phyloP scores from a whole-genome alignment of 192 early-diverging fungal genomes.

The Entomortierella lignicola region DNA sequence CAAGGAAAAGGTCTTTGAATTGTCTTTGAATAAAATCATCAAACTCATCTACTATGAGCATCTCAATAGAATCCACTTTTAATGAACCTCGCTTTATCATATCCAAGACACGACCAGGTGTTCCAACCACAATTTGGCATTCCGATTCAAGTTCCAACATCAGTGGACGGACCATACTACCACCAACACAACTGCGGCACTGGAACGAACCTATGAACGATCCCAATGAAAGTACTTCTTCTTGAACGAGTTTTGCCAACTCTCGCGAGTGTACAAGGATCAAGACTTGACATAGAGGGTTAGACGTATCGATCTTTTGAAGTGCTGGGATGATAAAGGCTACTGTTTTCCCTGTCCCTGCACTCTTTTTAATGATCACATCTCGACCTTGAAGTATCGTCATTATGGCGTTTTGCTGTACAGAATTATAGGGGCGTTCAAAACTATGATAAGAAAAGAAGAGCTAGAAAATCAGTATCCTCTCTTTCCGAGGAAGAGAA shows the following conservation, averaged over 20 bases:
- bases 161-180: not conserved
- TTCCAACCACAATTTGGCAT: slow-evolving; percentile 92
- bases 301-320: not conserved
- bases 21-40: slow-evolving; percentile 97
- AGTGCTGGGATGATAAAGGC: not conserved
- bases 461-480: not conserved
- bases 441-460: slow-evolving; percentile 70
- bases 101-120: slow-evolving; percentile 95
- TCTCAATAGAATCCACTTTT: slow-evolving; percentile 84
- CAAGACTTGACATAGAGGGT: not conserved
- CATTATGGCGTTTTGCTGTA: slow-evolving; percentile 93
- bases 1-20: slow-evolving; percentile 96
- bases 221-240: not conserved
- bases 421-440: slow-evolving; percentile 75
- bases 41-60: slow-evolving; percentile 97
- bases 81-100: slow-evolving; percentile 92
- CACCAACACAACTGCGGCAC: not conserved
- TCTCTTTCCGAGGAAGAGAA: not conserved
- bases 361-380: not conserved
- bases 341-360: not conserved
- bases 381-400: slow-evolving; percentile 86
- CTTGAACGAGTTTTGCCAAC: not conserved
- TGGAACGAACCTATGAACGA: not conserved
- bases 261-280: not conserved
- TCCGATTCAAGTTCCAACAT: slow-evolving; percentile 16